Conservation (phyloP, 2,329 filamentous ascomycete genomes). For the Aspergillus sp. region DNA sequence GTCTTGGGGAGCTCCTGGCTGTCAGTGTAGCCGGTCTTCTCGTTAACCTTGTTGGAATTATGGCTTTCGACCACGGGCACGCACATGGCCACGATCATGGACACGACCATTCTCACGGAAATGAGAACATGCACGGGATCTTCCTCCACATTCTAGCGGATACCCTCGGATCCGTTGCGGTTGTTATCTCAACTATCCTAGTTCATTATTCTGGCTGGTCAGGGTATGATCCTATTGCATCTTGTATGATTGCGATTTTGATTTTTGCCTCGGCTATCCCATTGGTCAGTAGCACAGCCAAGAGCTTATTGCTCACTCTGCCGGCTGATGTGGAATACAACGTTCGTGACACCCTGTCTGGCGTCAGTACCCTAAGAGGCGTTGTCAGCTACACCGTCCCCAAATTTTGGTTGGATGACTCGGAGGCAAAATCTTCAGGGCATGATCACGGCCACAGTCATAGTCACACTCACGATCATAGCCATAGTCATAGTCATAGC, state of each 20-base stretch:
- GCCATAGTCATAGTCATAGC: slow-evolving; percentile 27
- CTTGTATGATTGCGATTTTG: slow-evolving; percentile 86
- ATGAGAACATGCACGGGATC: slow-evolving; percentile 98
- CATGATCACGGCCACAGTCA: slow-evolving; percentile 40
- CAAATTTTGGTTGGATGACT: slow-evolving; percentile 89
- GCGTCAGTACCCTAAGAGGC: slow-evolving; percentile 76
- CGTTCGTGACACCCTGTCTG: slow-evolving; percentile 80
- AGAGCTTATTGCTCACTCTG: slow-evolving; percentile 77
- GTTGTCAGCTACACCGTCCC: slow-evolving; percentile 84
- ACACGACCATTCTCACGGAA: slow-evolving; percentile 64
- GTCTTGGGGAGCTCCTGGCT: slow-evolving; percentile 80
- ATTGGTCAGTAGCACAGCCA: slow-evolving; percentile 80
- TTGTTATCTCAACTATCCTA: slow-evolving; percentile 85
- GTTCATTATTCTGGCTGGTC: slow-evolving; percentile 88
- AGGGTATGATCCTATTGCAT: slow-evolving; percentile 92
- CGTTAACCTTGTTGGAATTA: slow-evolving; percentile 90
- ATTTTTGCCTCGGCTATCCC: slow-evolving; percentile 93
- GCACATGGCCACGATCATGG: slow-evolving; percentile 51
- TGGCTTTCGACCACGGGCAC: slow-evolving; percentile 71
- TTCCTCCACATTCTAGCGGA: slow-evolving; percentile 95
- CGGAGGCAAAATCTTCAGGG: slow-evolving; percentile 40
- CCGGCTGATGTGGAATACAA: slow-evolving; percentile 84
- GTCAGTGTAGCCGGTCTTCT: slow-evolving; percentile 83
- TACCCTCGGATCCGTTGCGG: slow-evolving; percentile 88
- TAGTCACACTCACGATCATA: slow-evolving; percentile 31